Base-by-base conservation (phyloP, 768 basidiomycete genomes). In the Leccinum arenicola region DNA sequence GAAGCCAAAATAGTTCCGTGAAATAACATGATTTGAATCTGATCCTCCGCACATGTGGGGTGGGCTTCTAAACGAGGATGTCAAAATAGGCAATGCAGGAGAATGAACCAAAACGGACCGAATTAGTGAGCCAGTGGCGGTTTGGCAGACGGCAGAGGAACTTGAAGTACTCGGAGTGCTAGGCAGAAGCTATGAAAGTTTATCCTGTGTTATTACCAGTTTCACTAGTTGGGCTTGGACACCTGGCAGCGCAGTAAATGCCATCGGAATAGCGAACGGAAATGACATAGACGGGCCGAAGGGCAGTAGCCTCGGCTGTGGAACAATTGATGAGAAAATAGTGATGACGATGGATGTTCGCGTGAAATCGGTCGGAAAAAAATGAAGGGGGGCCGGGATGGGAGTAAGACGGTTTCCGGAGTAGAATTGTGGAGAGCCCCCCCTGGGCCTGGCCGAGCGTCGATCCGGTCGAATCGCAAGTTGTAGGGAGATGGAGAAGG, bases 31-130 rank as follows among this genome's bases (percentile, higher is more conserved):
- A 52, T 57, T 19, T 23, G 55, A 14, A 66, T 61, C 62, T 62
- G 69, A 71, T 71, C 61, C 72, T 70, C 68, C 63, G 59, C 70
- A 56, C 64, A 52, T 62, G 67, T 61, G 72, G 70, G 67, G 72
- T 59, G 61, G 64, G 57, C 0, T 35, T 57, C 14, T 54, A 59
- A 67, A 53, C 17, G 64, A 50, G 54, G 57, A 54, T 23, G 56
- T 70, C 60, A 38, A 51, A 55, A 64, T 52, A 54, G 55, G 69
- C 40, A 67, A 67, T 9, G 54, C 50, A 50, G 29, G 17, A 59
- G 59, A 38, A 35, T 23, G 55, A 59, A 36, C 36, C 27, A 14
- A 52, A 45, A 51, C 35, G 56, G 55, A 54, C 53, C 35, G 53
- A 55, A 23, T 57, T 53, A 29, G 35, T 9, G 38, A 47, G 33